Evolutionary conservation across 371 early-diverging fungal genomes (phyloP).

Genomic region (Mortierella sp.): DNA sequence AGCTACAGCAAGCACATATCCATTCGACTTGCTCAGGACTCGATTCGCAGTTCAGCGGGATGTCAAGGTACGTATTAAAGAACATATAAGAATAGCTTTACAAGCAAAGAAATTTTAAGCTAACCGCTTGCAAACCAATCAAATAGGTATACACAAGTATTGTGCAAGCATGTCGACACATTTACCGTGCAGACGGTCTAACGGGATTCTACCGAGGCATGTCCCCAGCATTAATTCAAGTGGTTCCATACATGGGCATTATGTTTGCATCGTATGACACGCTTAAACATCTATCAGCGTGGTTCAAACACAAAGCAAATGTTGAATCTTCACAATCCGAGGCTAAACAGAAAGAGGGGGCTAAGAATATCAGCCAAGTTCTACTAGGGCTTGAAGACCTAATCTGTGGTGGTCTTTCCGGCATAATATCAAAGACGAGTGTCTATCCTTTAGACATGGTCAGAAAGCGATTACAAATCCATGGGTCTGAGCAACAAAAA

Average conservation of each 20-base stretch:
- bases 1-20: constrained; percentile 90
- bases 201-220: constrained; percentile 91
- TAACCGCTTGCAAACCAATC: not conserved
- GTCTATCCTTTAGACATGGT: constrained; percentile 95
- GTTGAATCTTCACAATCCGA: not conserved
- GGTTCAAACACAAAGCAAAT: constrained; percentile 31
- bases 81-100: too few species aligned
- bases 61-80: constrained; percentile 59
- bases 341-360: not conserved
- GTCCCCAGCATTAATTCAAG: constrained; percentile 85
- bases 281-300: constrained; percentile 62
- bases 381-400: constrained; percentile 70
- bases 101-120: not conserved
- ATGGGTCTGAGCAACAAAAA: constrained; percentile 42
- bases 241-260: constrained; percentile 95
- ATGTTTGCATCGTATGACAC: constrained; percentile 82
- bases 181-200: constrained; percentile 79
- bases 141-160: constrained; percentile 73
- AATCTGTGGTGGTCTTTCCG: constrained; percentile 87
- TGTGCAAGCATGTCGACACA: constrained; percentile 70
- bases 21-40: constrained; percentile 94
- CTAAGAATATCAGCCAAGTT: constrained; percentile 21
- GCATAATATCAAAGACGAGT: constrained; percentile 83
- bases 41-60: constrained; percentile 89
- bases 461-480: constrained; percentile 78